phyloP scores from a whole-genome alignment of 2,329 filamentous ascomycete species.

The Arthrobotrys megalospora region DNA sequence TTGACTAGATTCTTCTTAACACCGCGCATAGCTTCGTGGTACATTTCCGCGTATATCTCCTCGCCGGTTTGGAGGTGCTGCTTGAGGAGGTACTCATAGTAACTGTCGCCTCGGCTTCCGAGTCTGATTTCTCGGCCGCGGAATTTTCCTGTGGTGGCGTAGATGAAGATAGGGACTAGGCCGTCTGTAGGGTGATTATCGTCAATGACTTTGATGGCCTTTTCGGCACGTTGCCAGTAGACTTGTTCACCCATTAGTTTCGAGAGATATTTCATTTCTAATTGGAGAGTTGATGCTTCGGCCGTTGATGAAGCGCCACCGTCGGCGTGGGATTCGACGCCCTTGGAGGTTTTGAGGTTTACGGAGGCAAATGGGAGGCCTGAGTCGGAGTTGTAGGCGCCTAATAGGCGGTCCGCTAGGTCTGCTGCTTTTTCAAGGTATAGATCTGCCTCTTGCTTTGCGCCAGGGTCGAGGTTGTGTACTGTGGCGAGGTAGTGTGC shows the following conservation, averaged over 20 bases:
- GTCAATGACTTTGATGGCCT: conserved; percentile 91
- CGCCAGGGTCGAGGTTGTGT: conserved; percentile 81
- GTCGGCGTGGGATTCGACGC: conserved; percentile 85
- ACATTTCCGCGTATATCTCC: conserved; percentile 90
- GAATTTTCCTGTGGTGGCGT: conserved; percentile 83
- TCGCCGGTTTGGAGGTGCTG: conserved; percentile 95
- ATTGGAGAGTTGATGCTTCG: conserved; percentile 90
- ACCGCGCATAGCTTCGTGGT: conserved; percentile 86
- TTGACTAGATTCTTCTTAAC: conserved; percentile 93
- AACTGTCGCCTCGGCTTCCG: conserved; percentile 94
- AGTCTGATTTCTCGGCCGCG: conserved; percentile 87
- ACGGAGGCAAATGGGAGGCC: conserved; percentile 93
- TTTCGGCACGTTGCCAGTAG: conserved; percentile 93
- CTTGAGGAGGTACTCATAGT: conserved; percentile 98
- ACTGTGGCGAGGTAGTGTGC: conserved; percentile 93
- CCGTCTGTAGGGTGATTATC: conserved; percentile 84
- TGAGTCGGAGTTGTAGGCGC: conserved; percentile 88
- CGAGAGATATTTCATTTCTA: conserved; percentile 97
- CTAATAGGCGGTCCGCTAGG: conserved; percentile 86
- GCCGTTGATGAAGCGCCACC: conserved; percentile 92
- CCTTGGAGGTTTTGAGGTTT: conserved; percentile 82
- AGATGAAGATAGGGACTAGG: conserved; percentile 91
- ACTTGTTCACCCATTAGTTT: conserved; percentile 92
- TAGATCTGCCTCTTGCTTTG: conserved; percentile 82
- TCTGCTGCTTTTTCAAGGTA: conserved; percentile 97